These are phyloP conservation scores for Fusarium guadeloupense DNA, from an alignment of 2,329 filamentous ascomycete species.

Conservation along the genomic window DNA sequence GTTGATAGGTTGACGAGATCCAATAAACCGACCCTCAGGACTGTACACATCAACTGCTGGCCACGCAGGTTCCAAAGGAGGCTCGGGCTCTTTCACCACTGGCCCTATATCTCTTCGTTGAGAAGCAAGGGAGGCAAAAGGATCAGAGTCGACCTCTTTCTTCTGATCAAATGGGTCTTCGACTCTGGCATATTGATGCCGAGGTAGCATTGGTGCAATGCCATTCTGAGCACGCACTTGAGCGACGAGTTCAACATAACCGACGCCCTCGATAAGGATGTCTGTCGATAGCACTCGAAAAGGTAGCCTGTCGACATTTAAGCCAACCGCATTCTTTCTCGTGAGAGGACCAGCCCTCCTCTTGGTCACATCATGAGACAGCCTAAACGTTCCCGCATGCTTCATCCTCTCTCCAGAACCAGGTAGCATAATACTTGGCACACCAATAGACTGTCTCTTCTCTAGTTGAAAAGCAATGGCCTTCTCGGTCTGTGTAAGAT, in stretches of 20 bases:
- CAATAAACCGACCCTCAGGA: conserved; percentile 84
- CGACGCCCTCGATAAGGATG: conserved; percentile 88
- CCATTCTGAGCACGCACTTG: conserved; percentile 74
- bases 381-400: conserved; percentile 77
- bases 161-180: not conserved
- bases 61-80: conserved; percentile 55
- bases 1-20: conserved; percentile 72
- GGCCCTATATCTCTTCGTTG: conserved; percentile 37
- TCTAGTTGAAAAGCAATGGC: conserved; percentile 77
- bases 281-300: conserved; percentile 85
- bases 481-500: conserved; percentile 83
- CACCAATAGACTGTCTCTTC: conserved; percentile 62
- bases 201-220: conserved; percentile 23
- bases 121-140: conserved; percentile 40
- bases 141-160: conserved; percentile 20
- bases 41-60: conserved; percentile 86
- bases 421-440: conserved; percentile 70
- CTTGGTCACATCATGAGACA: conserved; percentile 86
- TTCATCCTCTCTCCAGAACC: conserved; percentile 66
- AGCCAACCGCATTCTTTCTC: conserved; percentile 66
- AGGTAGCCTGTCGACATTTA: conserved; percentile 74
- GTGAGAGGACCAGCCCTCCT: conserved; percentile 79
- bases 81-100: conserved; percentile 13
- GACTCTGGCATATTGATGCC: not conserved
- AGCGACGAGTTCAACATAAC: conserved; percentile 88